Evolutionary conservation across 2,329 filamentous ascomycete species (phyloP), one percentile per base, ranked within the genome.

Genomic region (Stachybotrys chlorohalonatus): DNA sequence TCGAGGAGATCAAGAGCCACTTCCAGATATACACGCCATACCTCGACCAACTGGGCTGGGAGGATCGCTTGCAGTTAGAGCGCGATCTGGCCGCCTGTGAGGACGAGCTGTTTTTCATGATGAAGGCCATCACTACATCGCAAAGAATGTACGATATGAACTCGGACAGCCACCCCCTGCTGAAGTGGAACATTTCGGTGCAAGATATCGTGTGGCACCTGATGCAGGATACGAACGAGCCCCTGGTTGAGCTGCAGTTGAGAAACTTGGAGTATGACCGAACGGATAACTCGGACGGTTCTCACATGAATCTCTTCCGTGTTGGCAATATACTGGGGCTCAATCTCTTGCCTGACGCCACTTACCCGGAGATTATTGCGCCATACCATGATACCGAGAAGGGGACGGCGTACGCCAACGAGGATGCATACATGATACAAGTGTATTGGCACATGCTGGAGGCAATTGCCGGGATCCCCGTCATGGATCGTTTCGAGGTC

Each of bases 381-480:
- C 92, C 94, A 0, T 97, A 95, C 64, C 74, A 87, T 24, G 88
- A 95, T 57, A 80, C 82, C 53, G 80, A 84, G 68, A 71, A 82
- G 68, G 66, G 75, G 59, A 63, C 75, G 67, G 59, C 59, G 30
- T 57, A 59, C 15, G 63, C 67, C 6, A 51, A 75, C 15, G 69
- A 78, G 36, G 84, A 87, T 57, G 80, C 81, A 49, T 90, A 91
- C 65, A 97, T 97, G 87, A 81, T 99, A 52, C 84, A 87, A 39
- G 89, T 99, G 11, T 94, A 95, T 67, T 99, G 95, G 90, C 86
- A 96, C 67, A 96, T 96, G 90, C 80, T 99, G 5, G 94, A 99
- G 72, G 92, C 94, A 7, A 96, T 99, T 68, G 94, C 93, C 45
- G 94, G 94, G 51, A 99, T 99, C 58, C 90, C 93, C 0, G 92